Base-by-base conservation (phyloP, 75 land plant genomes). In the Chamaecyparis obtusa region DNA sequence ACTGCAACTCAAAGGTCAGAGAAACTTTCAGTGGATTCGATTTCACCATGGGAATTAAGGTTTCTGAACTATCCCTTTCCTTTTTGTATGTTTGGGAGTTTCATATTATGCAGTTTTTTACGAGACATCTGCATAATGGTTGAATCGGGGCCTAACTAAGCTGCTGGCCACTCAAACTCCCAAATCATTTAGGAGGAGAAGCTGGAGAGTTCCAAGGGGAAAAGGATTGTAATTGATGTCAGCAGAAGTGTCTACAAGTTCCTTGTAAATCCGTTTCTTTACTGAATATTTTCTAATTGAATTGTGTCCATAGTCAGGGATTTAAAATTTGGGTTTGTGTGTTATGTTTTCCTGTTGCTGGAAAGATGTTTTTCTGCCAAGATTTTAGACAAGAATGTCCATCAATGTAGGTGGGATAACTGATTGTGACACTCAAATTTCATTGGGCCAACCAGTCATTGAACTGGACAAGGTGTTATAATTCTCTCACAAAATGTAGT, bases 71-170 rank as follows among this genome's bases (percentile, higher is more conserved):
- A 0, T 71, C 1, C 33, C 75, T 71, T 71, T 71, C 5, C 35
- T 30, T 71, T 10, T 32, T 7, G 7, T 9, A 32, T 71, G 33
- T 71, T 71, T 71, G 9, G 9, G 9, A 32, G 14, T 71, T 71
- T 24, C 72, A 27, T n/a, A 4, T 24, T 9, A 5, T 27, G 1
- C 30, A 19, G 24, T n/a, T 24, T n/a, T 69, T 69, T 1, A 32
- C 6, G 75, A 32, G 75, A 30, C 75, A 11, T 9, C 21, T 19
- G 64, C 5, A 57, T 21, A 1, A 35, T 75, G 39, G 46, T 21
- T 37, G 21, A 37, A 78, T 1, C 82, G 86, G 89, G 89, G 89
- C 24, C 48, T 88, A 43, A 88, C 88, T 43, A 88, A 88, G 89
- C 89, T 88, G 16, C 64, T 88, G 64, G 46, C 57, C 37, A 64